A percentile compares a stretch with the other conserved stretches of the same genome.
Conservation (phyloP, 441 rosid species). For the Adansonia gregorii region DNA sequence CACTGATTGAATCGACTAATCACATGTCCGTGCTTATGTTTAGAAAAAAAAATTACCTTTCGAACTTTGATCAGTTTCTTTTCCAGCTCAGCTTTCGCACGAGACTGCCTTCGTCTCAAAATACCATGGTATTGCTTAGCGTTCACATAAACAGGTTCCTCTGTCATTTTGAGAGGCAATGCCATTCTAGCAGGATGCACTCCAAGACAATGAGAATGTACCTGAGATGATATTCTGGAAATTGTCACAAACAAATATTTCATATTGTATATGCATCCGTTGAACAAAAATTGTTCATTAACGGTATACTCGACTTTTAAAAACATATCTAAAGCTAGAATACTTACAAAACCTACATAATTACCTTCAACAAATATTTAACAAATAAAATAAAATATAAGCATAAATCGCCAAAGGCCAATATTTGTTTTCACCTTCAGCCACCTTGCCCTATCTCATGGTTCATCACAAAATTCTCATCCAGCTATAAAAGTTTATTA, state of each 20-base stretch:
- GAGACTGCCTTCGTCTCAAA: slow-evolving; percentile 48
- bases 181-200: no score
- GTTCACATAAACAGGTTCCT: slow-evolving; percentile 26
- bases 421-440: no score
- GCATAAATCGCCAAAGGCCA: no score
- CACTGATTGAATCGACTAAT: not conserved
- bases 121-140: slow-evolving; percentile 47
- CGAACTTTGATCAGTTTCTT: slow-evolving; percentile 41
- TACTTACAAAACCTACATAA: not conserved
- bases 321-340: not conserved
- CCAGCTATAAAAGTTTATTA: not conserved
- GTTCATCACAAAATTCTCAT: no score
- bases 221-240: no score
- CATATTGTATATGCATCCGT: not conserved
- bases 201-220: no score
- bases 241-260: no score
- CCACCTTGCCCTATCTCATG: no score
- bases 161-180: no score
- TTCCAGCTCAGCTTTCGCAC: slow-evolving; percentile 49
- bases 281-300: not conserved
- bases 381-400: no score
- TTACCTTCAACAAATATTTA: no score
- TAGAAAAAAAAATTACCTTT: slow-evolving; percentile 33
- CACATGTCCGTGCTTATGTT: not conserved
- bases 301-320: not conserved